phyloP scores from a whole-genome alignment of 2,329 filamentous ascomycete species.

The Penicillium sp. region DNA sequence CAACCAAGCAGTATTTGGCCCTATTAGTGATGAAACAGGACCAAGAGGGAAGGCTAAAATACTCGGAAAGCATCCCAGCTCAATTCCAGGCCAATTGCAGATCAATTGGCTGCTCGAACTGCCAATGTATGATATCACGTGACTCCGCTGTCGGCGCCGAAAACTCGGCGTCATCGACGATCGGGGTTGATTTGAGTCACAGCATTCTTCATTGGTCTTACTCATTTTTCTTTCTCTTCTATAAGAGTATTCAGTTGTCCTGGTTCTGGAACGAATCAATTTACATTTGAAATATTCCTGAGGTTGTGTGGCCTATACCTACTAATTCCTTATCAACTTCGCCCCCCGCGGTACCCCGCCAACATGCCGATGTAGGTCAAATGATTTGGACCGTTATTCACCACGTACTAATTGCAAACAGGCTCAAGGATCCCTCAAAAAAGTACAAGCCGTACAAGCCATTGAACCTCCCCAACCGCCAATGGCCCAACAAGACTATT shows the following conservation, averaged over 20 bases:
- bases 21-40: not conserved
- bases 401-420: conserved; percentile 21
- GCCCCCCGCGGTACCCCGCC: conserved; percentile 27
- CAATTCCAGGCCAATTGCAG: not conserved
- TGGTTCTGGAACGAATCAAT: conserved; percentile 4
- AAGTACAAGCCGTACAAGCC: conserved; percentile 52
- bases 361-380: conserved; percentile 42
- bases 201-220: conserved; percentile 22
- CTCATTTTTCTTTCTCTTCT: conserved; percentile 2
- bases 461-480: conserved; percentile 51
- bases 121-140: conserved; percentile 13
- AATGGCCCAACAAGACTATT: conserved; percentile 81
- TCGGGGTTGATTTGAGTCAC: conserved; percentile 23
- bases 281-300: not conserved
- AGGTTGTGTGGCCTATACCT: conserved; percentile 4
- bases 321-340: conserved; percentile 20
- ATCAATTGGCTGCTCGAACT: not conserved
- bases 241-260: conserved; percentile 2
- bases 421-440: conserved; percentile 52
- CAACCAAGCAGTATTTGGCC: not conserved
- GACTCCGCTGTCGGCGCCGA: conserved; percentile 30
- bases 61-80: not conserved
- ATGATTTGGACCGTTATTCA: not conserved
- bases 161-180: conserved; percentile 26
- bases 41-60: accelerated